Conservation (phyloP, 495 filamentous ascomycete species). For the Chlorociboria aeruginascens region DNA sequence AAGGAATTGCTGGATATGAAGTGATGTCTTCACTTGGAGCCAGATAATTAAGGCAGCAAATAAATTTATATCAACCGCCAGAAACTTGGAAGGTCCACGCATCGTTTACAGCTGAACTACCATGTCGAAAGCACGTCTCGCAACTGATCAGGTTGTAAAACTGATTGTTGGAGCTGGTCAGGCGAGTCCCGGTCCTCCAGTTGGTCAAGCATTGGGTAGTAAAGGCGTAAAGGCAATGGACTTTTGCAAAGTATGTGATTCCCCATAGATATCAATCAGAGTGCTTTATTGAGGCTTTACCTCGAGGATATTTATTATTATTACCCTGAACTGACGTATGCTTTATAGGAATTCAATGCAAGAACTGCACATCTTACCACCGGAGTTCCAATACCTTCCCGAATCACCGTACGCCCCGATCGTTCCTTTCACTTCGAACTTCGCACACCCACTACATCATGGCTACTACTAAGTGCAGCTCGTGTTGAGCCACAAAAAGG, state of each 20-base stretch:
- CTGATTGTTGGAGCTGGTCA: slow-evolving; percentile 97
- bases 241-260: slow-evolving; percentile 76
- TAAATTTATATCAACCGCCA: neutral
- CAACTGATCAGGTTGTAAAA: slow-evolving; percentile 84
- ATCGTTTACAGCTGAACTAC: slow-evolving; percentile 8
- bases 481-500: slow-evolving; percentile 56
- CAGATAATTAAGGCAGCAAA: neutral
- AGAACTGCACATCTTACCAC: slow-evolving; percentile 72
- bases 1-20: no score
- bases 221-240: slow-evolving; percentile 99
- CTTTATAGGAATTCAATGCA: slow-evolving; percentile 85
- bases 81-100: neutral
- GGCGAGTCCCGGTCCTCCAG: slow-evolving; percentile 89
- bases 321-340: neutral
- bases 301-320: neutral
- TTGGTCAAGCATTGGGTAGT: slow-evolving; percentile 91
- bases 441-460: slow-evolving; percentile 84
- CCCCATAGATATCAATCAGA: neutral
- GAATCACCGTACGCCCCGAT: slow-evolving; percentile 85
- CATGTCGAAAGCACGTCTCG: slow-evolving; percentile 69
- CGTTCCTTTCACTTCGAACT: slow-evolving; percentile 88
- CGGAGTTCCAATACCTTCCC: slow-evolving; percentile 80
- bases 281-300: neutral
- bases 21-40: neutral
- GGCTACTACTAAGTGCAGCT: slow-evolving; percentile 75